phyloP scores from a whole-genome alignment of 106 monocot genomes.

The Agapanthus africanus region DNA sequence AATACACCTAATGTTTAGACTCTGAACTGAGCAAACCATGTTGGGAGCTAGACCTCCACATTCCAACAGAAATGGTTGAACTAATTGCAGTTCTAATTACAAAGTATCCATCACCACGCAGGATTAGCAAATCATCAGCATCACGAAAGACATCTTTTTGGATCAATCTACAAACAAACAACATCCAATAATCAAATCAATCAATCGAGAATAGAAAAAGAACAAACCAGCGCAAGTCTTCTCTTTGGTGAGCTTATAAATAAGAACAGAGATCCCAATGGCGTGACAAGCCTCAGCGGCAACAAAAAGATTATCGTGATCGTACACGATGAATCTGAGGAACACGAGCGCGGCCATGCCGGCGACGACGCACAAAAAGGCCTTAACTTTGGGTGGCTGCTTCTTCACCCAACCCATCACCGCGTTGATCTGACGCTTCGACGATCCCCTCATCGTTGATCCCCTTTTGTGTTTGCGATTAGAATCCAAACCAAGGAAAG shows the following conservation, averaged over 20 bases:
- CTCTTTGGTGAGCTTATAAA: conserved; percentile 91
- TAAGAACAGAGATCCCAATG: conserved; percentile 65
- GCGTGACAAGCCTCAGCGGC: conserved; percentile 75
- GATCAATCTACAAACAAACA: neutral
- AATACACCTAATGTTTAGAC: too few species aligned
- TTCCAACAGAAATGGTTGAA: too few species aligned
- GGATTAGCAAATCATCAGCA: too few species aligned
- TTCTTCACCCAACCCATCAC: conserved; percentile 56
- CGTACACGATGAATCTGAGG: conserved; percentile 67
- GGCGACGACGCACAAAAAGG: conserved; percentile 65
- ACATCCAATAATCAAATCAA: neutral
- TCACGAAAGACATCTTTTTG: too few species aligned
- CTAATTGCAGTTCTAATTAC: too few species aligned
- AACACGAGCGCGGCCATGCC: conserved; percentile 70
- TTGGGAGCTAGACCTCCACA: too few species aligned
- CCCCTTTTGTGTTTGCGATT: too few species aligned
- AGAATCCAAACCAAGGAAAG: too few species aligned
- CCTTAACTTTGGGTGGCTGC: conserved; percentile 92
- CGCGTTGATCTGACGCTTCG: conserved; percentile 19
- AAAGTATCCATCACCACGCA: too few species aligned
- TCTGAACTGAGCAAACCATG: too few species aligned
- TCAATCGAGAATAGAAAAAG: neutral
- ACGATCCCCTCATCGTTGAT: conserved; percentile 6
- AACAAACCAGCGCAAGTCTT: conserved; percentile 13
- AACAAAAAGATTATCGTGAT: conserved; percentile 88